phyloP scores from a whole-genome alignment of 148 eudicot species.

The Cornus florida region DNA sequence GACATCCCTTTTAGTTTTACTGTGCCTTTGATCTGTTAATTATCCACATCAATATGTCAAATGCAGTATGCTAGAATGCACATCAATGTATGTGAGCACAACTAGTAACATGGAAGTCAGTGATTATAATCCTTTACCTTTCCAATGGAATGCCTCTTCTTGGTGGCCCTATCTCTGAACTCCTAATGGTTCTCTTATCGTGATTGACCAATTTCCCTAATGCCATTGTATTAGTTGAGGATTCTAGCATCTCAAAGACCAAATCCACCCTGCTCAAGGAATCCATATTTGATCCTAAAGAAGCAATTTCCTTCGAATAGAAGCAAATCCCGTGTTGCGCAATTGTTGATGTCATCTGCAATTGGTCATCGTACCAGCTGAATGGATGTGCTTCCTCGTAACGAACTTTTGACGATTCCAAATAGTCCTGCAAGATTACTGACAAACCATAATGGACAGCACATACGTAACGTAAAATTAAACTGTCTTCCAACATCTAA shows the following conservation, averaged over 20 bases:
- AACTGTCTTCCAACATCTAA: not conserved
- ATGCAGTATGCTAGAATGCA: not conserved
- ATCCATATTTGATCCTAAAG: constrained; percentile 43
- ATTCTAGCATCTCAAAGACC: constrained; percentile 67
- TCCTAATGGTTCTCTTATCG: constrained; percentile 28
- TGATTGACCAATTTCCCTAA: constrained; percentile 67
- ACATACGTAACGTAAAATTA: constrained; percentile 7
- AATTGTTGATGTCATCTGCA: constrained; percentile 59
- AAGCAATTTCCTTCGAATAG: constrained; percentile 54
- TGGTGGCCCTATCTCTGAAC: constrained; percentile 23
- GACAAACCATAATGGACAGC: constrained; percentile 16
- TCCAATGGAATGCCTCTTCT: constrained; percentile 18
- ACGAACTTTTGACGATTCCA: constrained; percentile 36
- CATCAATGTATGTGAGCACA: not conserved
- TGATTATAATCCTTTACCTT: constrained; percentile 41
- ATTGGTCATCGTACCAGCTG: constrained; percentile 64
- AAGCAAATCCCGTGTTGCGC: constrained; percentile 81
- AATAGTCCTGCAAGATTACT: constrained; percentile 48
- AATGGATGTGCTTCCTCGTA: constrained; percentile 47
- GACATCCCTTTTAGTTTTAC: no score
- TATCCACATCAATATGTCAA: not conserved
- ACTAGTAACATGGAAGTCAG: not conserved
- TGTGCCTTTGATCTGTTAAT: not conserved
- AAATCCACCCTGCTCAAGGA: constrained; percentile 43
- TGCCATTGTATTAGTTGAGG: constrained; percentile 58